Base-by-base conservation (phyloP, 2,329 filamentous ascomycete species). In the Corinectria fuckeliana region DNA sequence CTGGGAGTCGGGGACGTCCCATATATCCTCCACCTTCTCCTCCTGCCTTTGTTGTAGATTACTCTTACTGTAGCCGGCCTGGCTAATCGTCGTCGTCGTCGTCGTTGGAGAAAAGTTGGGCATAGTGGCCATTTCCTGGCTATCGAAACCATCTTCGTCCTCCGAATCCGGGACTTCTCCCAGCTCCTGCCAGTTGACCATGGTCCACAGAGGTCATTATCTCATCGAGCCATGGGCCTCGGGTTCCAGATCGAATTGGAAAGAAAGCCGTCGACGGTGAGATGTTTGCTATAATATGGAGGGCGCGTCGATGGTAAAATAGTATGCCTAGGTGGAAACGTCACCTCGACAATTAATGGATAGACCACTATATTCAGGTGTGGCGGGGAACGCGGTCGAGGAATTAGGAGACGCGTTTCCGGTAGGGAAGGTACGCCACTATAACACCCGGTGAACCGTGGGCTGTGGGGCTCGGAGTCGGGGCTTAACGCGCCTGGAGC, bases 151-250 rank as follows among this genome's bases (percentile, higher is more conserved):
- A 63, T 73, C 75, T 47, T 82, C 80, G 57, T 82, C 81, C 67
- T 83, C 81, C 61, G 81, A 83, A 71, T 82, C 81, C 57, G 81
- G 81, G 64, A 83, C 76, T 69, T 81, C 80, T 68, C 81, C 81
- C 71, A 80, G 70, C 66, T 80, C 78, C 76, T 77, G 82, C 81
- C 81, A 83, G 64, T 77, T 77, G 56, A 71, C 73, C 81, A 82
- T 82, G 65, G 48, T 73, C 54, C 53, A 54, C 54, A 36, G 50
- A 56, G 61, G 50, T 68, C 71, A 75, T 76, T 62, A 63, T 75
- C 55, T 64, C 62, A 56, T 65, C 18, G 44, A 58, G 38, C 44
- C 36, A 62, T 66, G 58, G 28, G 16, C 36, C 11, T 62, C 42
- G 26, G 16, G 54, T 45, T 42, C 36, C 8, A 26, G 48, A 10